phyloP scores from a whole-genome alignment of 2,329 filamentous ascomycete species.

The Chaetomium globosum region DNA sequence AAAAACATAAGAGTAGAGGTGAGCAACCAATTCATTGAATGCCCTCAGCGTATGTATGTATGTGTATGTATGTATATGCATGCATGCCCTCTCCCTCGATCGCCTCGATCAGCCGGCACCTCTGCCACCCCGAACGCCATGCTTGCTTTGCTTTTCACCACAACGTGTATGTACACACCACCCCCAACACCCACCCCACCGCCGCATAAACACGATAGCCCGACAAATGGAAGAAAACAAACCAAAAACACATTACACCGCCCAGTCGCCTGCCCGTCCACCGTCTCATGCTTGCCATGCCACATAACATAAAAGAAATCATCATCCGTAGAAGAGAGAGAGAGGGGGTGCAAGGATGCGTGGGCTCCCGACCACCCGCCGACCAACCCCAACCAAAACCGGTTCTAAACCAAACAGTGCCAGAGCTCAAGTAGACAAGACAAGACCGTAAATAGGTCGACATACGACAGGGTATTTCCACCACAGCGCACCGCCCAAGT shows the following conservation, averaged over 20 bases:
- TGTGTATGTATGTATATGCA: background rate
- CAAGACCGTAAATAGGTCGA: background rate
- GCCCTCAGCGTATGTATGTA: background rate
- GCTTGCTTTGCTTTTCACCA: constrained; percentile 14
- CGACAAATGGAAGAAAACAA: background rate
- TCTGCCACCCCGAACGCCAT: constrained; percentile 4
- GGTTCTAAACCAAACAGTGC: constrained; percentile 7
- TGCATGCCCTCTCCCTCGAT: background rate
- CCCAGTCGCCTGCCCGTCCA: constrained; percentile 3
- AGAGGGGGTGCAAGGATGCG: background rate
- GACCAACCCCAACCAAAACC: constrained; percentile 8
- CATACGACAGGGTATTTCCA: constrained; percentile 26
- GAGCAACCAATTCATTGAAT: background rate
- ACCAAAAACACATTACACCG: constrained; percentile 8
- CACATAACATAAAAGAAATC: constrained; percentile 17
- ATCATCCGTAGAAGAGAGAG: constrained; percentile 15
- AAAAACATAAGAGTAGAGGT: background rate
- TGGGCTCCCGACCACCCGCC: constrained; percentile 5
- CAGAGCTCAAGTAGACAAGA: background rate
- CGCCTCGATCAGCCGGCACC: background rate
- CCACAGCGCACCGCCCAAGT: constrained; percentile 9
- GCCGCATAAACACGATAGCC: background rate
- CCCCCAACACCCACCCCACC: background rate
- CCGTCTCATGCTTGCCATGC: constrained; percentile 20
- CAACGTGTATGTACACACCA: background rate